Percentiles rank a stretch among this genome's conserved stretches.
These are phyloP conservation scores for Carnegiea gigantea DNA, from an alignment of 179 eudicot species.

Conservation along the genomic window DNA sequence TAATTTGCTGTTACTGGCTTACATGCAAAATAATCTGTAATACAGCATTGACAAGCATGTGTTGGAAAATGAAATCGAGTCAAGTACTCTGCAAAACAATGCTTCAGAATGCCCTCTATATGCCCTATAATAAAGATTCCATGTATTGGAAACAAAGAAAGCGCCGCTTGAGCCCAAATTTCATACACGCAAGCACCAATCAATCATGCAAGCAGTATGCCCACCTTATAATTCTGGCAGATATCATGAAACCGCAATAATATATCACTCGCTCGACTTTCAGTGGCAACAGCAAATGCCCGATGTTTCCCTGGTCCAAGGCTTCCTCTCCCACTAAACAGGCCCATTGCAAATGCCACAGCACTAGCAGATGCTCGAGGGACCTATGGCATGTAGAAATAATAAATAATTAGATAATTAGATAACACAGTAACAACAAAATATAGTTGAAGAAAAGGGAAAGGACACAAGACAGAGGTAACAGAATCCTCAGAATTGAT, in stretches of 20 bases:
- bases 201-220: not conserved
- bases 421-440: not conserved
- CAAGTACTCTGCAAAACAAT: not conserved
- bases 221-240: slow-evolving; percentile 94
- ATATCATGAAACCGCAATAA: slow-evolving; percentile 89
- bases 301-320: slow-evolving; percentile 86
- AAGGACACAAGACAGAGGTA: not conserved
- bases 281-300: slow-evolving; percentile 89
- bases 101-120: not conserved
- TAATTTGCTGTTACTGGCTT: not conserved
- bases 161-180: not conserved
- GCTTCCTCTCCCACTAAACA: slow-evolving; percentile 78
- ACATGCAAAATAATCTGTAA: not conserved
- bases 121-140: no score
- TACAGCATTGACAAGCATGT: not conserved
- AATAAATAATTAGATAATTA: not conserved
- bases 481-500: not conserved
- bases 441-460: not conserved
- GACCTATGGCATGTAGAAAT: slow-evolving; percentile 38
- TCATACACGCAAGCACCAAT: not conserved
- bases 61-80: not conserved
- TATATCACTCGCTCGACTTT: slow-evolving; percentile 95
- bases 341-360: slow-evolving; percentile 97
- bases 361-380: slow-evolving; percentile 99
- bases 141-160: not conserved